Evolutionary conservation across 129 eudicot genomes (phyloP), one percentile per base, ranked within the genome.

Genomic region (Oenanthe sinensis): DNA sequence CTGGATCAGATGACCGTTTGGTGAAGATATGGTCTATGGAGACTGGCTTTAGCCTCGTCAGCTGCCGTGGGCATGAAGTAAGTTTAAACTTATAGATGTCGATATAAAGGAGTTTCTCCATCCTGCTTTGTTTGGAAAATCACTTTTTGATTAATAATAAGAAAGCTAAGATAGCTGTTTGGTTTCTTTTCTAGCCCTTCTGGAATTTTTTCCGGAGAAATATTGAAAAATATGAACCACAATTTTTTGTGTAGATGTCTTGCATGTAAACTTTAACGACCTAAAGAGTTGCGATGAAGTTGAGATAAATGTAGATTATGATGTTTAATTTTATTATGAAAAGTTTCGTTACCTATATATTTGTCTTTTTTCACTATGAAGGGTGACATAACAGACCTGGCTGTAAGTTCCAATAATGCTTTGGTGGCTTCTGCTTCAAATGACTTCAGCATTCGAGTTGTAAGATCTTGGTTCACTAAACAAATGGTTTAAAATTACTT

Each of bases 11-110:
- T 84, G 99, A 96, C 79, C 95, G 99, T 76, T 82, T 96, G 86
- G 99, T 96, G 69, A 96, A 96, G 82, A 87, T 96, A 67, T 96
- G 99, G 99, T 96, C 99, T 43, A 96, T 92, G 99, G 99, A 96
- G 85, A 96, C 97, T 46, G 99, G 96, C 55, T 88, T 96, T 81
- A 89, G 97, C 81, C 89, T 96, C 50, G 91, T 90, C 60, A 96
- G 99, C 73, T 96, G 99, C 83, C 97, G 99, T 60, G 99, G 99
- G 44, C 99, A 96, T 85, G 99, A 92, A 79, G 99, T 92, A 89
- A 82, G 96, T 85, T 75, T 43, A 72, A 73, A 24, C 50, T 68
- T 9, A 37, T 65, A 12, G 8, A 26, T 65, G 40, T 65, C 40
- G 1, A 17, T 4, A 65, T 26, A 8, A 13, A 24, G 3, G 28